phyloP scores from a whole-genome alignment of 345 rosid species.

The Lenwebbia sp. region DNA sequence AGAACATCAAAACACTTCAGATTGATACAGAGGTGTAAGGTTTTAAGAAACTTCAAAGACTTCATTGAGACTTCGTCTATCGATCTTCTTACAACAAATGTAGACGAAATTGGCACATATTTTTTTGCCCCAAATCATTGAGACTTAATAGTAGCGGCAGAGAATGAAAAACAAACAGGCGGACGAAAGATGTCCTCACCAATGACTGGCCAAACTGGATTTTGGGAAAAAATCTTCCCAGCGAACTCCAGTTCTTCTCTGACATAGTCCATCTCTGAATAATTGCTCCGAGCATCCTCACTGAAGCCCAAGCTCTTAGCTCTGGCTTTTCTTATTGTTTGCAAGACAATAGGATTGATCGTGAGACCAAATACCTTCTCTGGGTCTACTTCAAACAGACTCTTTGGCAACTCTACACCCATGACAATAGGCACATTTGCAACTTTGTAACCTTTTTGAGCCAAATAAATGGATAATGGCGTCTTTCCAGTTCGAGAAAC shows the following conservation, averaged over 20 bases:
- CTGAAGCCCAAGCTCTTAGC: conserved; percentile 65
- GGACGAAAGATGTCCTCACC: conserved; percentile 22
- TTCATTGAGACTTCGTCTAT: neutral
- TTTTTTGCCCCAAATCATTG: neutral
- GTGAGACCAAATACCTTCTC: conserved; percentile 71
- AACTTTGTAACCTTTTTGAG: conserved; percentile 84
- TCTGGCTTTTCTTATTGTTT: conserved; percentile 61
- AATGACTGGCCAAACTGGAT: conserved; percentile 81
- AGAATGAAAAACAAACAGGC: neutral
- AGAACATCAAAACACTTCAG: neutral
- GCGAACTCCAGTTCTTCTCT: conserved; percentile 62
- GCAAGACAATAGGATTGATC: conserved; percentile 61
- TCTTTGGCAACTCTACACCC: conserved; percentile 55
- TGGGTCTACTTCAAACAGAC: conserved; percentile 51
- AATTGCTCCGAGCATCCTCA: conserved; percentile 37
- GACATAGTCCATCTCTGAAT: conserved; percentile 70
- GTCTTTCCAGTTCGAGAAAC: conserved; percentile 89
- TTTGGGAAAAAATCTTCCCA: conserved; percentile 45
- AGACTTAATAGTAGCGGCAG: neutral
- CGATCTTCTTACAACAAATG: neutral
- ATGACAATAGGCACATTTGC: conserved; percentile 79
- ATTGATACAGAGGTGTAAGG: neutral
- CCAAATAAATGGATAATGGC: conserved; percentile 64
- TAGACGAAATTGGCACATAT: neutral
- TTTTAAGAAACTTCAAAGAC: neutral